phyloP scores from a whole-genome alignment of 1,284 basidiomycete species.

The Mycosarcoma maydis region DNA sequence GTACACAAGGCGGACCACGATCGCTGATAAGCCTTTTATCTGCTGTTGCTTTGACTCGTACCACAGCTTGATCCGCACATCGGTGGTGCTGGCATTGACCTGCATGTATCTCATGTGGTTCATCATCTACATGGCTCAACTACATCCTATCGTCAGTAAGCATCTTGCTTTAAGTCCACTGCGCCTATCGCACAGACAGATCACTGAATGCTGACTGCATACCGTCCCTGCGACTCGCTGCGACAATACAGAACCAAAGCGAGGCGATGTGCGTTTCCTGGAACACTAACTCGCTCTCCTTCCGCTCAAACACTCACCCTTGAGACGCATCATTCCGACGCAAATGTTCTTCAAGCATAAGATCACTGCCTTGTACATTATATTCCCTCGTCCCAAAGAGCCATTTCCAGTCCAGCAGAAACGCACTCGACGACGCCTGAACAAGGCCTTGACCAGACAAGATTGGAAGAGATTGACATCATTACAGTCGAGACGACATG shows the following conservation, averaged over 20 bases:
- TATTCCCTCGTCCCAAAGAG: neutral
- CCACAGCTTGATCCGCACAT: constrained; percentile 60
- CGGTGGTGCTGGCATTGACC: constrained; percentile 55
- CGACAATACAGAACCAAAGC: constrained; percentile 52
- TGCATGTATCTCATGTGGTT: constrained; percentile 67
- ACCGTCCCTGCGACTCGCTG: neutral
- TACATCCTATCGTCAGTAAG: constrained; percentile 66
- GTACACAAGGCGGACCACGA: no score
- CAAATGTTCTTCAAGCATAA: neutral
- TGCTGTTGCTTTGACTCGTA: neutral
- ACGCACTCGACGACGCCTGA: neutral
- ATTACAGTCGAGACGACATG: no score
- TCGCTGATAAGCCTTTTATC: no score
- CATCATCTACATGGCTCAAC: constrained; percentile 66
- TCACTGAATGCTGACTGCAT: neutral
- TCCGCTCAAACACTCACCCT: neutral
- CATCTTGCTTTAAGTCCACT: neutral
- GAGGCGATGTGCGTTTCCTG: constrained; percentile 58
- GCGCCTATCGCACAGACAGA: no score
- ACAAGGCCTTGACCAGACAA: neutral
- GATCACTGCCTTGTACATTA: constrained; percentile 16
- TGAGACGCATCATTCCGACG: neutral
- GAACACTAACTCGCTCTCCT: constrained; percentile 21
- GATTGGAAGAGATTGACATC: neutral
- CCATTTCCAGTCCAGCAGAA: neutral